phyloP scores from a whole-genome alignment of 176 grass and related monocot species.

The Aegilops tauschii region DNA sequence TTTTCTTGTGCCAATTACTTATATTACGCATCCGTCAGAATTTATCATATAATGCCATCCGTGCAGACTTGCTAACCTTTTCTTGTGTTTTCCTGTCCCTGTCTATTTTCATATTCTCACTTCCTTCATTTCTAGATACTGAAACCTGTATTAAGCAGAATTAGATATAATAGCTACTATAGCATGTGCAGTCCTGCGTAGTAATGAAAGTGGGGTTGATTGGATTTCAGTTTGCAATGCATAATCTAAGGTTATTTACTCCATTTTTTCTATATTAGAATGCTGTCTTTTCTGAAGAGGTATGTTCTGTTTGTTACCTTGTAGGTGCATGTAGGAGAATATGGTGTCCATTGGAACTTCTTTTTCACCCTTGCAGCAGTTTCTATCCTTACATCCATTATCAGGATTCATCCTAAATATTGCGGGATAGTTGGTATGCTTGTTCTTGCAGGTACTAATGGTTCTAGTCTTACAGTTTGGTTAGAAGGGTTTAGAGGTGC shows the following conservation, averaged over 20 bases:
- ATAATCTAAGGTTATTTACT: not conserved
- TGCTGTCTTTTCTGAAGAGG: slow-evolving; percentile 29
- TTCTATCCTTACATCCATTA: slow-evolving; percentile 70
- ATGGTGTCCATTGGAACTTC: slow-evolving; percentile 98
- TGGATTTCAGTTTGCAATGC: not conserved
- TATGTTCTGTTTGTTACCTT: slow-evolving; percentile 28
- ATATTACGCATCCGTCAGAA: slow-evolving; percentile 13
- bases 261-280: slow-evolving; percentile 11
- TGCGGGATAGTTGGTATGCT: slow-evolving; percentile 78
- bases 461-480: slow-evolving; percentile 16
- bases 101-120: not conserved
- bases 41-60: slow-evolving; percentile 1
- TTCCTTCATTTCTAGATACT: slow-evolving; percentile 17
- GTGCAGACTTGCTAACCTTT: not conserved
- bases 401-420: slow-evolving; percentile 72
- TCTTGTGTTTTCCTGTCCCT: not conserved
- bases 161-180: not conserved
- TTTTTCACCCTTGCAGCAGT: slow-evolving; percentile 96
- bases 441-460: slow-evolving; percentile 63
- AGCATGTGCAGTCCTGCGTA: not conserved
- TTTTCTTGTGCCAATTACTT: slow-evolving; percentile 28
- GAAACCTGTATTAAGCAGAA: not conserved
- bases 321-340: slow-evolving; percentile 95
- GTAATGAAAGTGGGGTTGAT: not conserved
- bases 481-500: slow-evolving; percentile 10